Conservation (phyloP, 1,139 yeast genomes). For the Candida pseudoviswanathii region DNA sequence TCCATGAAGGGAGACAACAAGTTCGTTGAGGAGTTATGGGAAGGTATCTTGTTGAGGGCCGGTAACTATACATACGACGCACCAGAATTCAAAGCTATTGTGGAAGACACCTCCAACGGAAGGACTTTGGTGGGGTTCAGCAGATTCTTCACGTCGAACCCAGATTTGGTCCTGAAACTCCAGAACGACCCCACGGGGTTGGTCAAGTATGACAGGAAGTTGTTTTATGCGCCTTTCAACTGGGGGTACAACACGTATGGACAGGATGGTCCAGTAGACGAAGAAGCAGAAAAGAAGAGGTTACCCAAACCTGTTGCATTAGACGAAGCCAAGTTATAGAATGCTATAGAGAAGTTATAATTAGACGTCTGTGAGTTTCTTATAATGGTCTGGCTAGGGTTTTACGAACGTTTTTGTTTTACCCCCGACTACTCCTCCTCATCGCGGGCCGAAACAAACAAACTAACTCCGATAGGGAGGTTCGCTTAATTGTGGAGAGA, state of each 20-base stretch:
- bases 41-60: constrained; percentile 48
- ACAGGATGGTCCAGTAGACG: constrained; percentile 18
- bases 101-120: constrained; percentile 31
- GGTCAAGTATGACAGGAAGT: constrained; percentile 28
- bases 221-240: constrained; percentile 24
- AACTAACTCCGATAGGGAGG: too few species aligned
- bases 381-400: too few species aligned
- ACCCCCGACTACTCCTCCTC: too few species aligned
- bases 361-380: too few species aligned
- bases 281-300: constrained; percentile 18
- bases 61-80: constrained; percentile 43
- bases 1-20: constrained; percentile 26
- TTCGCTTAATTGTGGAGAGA: too few species aligned
- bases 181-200: constrained; percentile 40
- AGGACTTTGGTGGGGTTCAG: constrained; percentile 49
- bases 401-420: too few species aligned
- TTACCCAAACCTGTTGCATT: constrained; percentile 10
- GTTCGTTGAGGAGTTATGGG: constrained; percentile 48
- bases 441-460: too few species aligned
- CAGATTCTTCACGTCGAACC: constrained; percentile 53
- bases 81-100: constrained; percentile 22
- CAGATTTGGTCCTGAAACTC: constrained; percentile 51
- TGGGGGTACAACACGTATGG: constrained; percentile 31
- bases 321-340: constrained; percentile 5
- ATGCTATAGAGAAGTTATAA: too few species aligned